Conservation (phyloP, 2,329 filamentous ascomycete species). For the Orbilia ellipsospora region DNA sequence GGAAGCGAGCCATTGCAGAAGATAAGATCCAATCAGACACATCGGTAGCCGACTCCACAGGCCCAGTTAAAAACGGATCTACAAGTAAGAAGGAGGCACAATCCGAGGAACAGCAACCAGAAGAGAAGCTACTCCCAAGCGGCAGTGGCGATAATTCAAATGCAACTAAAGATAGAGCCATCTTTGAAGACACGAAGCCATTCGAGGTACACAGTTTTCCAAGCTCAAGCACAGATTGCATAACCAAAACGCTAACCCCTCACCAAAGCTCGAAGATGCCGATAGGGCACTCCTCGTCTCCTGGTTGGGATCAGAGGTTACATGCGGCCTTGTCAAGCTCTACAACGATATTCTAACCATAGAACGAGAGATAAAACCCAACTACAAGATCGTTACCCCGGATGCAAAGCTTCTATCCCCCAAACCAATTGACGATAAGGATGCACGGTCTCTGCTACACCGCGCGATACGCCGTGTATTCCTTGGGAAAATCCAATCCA, state of each 20-base stretch:
- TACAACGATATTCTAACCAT: constrained; percentile 62
- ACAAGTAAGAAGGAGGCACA: constrained; percentile 12
- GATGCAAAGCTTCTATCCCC: constrained; percentile 69
- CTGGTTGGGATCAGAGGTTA: constrained; percentile 68
- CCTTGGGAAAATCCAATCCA: constrained; percentile 78
- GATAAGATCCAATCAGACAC: constrained; percentile 52
- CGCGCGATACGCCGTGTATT: constrained; percentile 80
- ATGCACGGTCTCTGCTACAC: constrained; percentile 72
- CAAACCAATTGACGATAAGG: constrained; percentile 70
- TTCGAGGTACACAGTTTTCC: constrained; percentile 29
- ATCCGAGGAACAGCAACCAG: constrained; percentile 18
- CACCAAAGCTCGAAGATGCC: constrained; percentile 60
- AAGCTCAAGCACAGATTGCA: neutral
- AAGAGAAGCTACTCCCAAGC: constrained; percentile 13
- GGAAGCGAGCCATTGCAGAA: constrained; percentile 27
- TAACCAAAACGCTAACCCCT: constrained; percentile 12
- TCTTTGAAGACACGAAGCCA: constrained; percentile 1
- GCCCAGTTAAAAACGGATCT: constrained; percentile 20
- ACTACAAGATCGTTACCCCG: constrained; percentile 69
- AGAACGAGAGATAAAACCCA: constrained; percentile 63
- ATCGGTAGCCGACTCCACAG: constrained; percentile 41
- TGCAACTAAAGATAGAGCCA: neutral
- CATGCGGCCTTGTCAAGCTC: constrained; percentile 68
- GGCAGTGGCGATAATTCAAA: constrained; percentile 20
- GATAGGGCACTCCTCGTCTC: constrained; percentile 64